Conservation (phyloP, 2,329 filamentous ascomycete species). For the Stenocarpella maydis region DNA sequence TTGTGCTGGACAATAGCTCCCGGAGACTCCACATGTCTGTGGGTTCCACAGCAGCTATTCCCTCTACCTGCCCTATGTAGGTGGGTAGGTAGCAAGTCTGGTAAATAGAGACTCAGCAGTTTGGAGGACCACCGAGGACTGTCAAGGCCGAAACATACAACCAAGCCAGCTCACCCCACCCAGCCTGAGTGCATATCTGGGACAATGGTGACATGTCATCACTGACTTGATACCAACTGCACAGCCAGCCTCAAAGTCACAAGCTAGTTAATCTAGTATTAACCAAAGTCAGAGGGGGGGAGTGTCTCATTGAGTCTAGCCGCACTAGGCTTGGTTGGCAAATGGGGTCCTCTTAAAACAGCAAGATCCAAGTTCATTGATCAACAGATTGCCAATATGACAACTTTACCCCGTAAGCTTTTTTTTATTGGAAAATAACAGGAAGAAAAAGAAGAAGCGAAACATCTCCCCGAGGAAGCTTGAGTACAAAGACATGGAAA, state of each 20-base stretch:
- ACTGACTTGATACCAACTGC: neutral
- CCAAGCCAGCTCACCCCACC: no score
- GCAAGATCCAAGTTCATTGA: neutral
- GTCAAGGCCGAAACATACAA: neutral
- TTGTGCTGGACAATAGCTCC: neutral
- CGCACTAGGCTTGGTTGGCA: neutral
- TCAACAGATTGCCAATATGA: constrained; percentile 7
- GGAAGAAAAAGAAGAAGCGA: neutral
- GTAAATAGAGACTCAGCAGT: neutral
- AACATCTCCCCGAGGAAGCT: neutral
- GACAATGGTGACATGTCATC: no score
- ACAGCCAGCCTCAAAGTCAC: neutral
- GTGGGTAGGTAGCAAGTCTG: no score
- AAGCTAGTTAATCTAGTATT: neutral
- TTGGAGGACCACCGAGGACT: neutral
- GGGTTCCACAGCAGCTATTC: neutral
- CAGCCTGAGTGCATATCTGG: no score
- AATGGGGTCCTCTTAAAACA: neutral
- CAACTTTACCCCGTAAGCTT: neutral
- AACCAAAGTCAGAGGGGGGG: neutral
- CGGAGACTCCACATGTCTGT: neutral
- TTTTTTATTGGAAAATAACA: neutral
- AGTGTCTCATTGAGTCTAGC: neutral
- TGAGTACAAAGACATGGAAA: neutral
- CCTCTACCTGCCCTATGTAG: no score